Base-by-base conservation (phyloP, 345 rosid genomes). In the Aegle marmelos region DNA sequence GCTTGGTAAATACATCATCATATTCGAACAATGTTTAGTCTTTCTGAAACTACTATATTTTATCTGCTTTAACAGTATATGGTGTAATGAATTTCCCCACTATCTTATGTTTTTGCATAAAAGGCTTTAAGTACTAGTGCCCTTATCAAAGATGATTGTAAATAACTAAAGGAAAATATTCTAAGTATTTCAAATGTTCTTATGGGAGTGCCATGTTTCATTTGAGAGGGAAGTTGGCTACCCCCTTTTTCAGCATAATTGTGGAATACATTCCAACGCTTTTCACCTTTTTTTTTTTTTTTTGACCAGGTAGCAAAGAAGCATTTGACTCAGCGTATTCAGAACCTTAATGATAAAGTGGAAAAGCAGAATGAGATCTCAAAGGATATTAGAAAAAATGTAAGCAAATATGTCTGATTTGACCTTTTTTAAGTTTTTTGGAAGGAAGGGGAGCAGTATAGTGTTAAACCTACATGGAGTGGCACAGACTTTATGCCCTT, bases 301-400 rank as follows among this genome's bases (percentile, higher is more conserved):
- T 75, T 84, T 84, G 69, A 53, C 75, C 86, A 96, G 99, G 87
- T 88, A 61, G 97, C 95, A 62, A 96, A 92, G 87, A 87, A 77
- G 83, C 97, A 96, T 87, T 84, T 96, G 79, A 87, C 92, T 4
- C 95, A 96, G 78, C 80, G 95, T 76, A 90, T 96, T 74, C 90
- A 87, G 79, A 87, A 79, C 77, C 87, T 94, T 82, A 94, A 87
- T 64, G 91, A 92, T 80, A 96, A 90, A 91, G 85, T 92, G 91
- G 97, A 92, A 39, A 80, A 74, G 76, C 97, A 94, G 77, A 89
- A 89, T 82, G 95, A 89, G 82, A 83, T 92, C 78, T 92, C 97
- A 9, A 89, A 86, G 82, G 88, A 82, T 79, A 87, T 96, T 71
- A 88, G 90, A 80, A 82, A 83, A 76, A 85, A 88, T 79, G 99